A percentile compares a stretch with the other conserved stretches of the same genome.
Evolutionary conservation across 805 yeast species (phyloP).

Genomic region (Ogataea ganodermae): DNA sequence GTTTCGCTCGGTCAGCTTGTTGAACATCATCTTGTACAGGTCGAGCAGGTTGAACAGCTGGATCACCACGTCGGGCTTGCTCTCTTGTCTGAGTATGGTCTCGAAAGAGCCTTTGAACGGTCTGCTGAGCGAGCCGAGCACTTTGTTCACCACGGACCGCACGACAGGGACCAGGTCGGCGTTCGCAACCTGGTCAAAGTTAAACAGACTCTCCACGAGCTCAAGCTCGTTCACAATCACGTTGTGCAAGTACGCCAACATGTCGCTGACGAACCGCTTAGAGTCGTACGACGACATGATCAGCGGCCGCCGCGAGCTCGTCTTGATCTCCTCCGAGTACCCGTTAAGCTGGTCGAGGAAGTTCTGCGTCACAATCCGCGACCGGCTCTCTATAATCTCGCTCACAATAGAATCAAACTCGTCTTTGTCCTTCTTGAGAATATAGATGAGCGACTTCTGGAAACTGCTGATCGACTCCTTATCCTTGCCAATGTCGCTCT

Average conservation of each 20-base stretch:
- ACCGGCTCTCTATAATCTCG: slow-evolving; percentile 68
- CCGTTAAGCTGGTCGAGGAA: slow-evolving; percentile 59
- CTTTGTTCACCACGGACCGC: slow-evolving; percentile 45
- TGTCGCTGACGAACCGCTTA: slow-evolving; percentile 77
- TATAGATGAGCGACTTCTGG: slow-evolving; percentile 35
- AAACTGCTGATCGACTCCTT: slow-evolving; percentile 26
- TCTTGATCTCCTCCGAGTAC: slow-evolving; percentile 27
- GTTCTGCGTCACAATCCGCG: slow-evolving; percentile 63
- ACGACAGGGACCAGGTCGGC: slow-evolving; percentile 28
- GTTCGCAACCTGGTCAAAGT: slow-evolving; percentile 33
- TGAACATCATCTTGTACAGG: slow-evolving; percentile 70
- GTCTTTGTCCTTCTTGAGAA: slow-evolving; percentile 41
- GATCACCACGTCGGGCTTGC: slow-evolving; percentile 53
- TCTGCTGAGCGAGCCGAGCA: slow-evolving; percentile 55
- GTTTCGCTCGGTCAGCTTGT: slow-evolving; percentile 39
- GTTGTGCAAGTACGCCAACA: slow-evolving; percentile 85
- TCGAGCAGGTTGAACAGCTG: slow-evolving; percentile 64
- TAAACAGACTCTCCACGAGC: slow-evolving; percentile 63
- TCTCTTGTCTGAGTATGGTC: slow-evolving; percentile 66
- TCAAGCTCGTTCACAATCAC: slow-evolving; percentile 87
- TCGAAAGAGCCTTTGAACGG: slow-evolving; percentile 68
- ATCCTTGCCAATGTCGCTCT: slow-evolving; percentile 22
- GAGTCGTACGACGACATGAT: slow-evolving; percentile 77
- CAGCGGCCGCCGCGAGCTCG: slow-evolving; percentile 43
- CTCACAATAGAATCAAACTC: slow-evolving; percentile 60